Base-by-base conservation (phyloP, 2,329 filamentous ascomycete species). In the Fusarium anthophilum region DNA sequence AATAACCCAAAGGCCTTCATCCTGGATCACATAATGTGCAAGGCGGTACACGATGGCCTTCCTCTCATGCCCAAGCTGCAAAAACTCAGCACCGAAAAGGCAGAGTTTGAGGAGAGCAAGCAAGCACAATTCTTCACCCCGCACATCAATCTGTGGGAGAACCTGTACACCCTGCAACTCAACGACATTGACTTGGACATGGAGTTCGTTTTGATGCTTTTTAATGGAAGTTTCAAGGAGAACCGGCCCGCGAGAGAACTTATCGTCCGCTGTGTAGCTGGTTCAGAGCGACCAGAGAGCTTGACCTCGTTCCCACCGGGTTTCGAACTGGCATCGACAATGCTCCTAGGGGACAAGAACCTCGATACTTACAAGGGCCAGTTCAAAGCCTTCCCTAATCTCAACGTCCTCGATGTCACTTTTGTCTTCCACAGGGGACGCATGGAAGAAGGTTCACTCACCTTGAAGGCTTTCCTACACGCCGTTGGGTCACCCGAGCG, bases 111-210 rank as follows among this genome's bases (percentile, higher is more conserved):
- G 6, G 38, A 48, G 7, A 48, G 28, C 10, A 58, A 51, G 28
- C 70, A 66, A 43, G 66, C 70, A 5, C 70, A 71, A 26, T 73
- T 74, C 47, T 73, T 73, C 26, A 63, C 50, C 12, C 22, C 71
- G 4, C 71, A 62, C 10, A 35, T 73, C 37, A 57, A 61, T 26
- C 12, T 73, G 15, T 73, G 70, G 70, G 57, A 74, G 8, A 71
- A 71, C 11, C 10, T 73, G 15, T 28, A 67, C 3, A 63, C 30
- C 5, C 57, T 73, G 3, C 28, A 56, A 14, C 61, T 73, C 12
- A 71, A 71, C 18, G 53, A 66, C 38, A 39, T 71, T 11, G 70
- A 73, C 10, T 22, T 73, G 6, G 70, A 73, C 8, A 50, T 63
- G 20, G 70, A 73, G 8, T 73, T 73, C 6, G 45, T 66, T 22